Conservation (phyloP, 2,329 filamentous ascomycete species). For the Xylariaceae sp. region DNA sequence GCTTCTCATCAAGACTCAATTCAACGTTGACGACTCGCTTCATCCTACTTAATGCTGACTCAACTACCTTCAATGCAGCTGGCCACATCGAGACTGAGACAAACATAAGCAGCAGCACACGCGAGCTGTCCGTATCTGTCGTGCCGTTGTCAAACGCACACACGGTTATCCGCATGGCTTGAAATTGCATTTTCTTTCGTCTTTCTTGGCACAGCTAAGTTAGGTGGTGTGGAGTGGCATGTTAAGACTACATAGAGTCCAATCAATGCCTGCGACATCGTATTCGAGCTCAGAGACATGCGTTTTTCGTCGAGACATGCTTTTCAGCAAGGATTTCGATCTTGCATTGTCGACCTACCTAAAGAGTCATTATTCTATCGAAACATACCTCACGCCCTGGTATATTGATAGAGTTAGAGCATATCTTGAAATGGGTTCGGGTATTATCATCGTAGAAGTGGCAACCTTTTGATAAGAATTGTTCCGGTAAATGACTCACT, state of each 20-base stretch:
- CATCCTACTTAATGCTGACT: too few species aligned
- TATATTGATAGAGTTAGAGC: neutral
- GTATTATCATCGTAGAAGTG: too few species aligned
- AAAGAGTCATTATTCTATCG: neutral
- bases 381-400: neutral
- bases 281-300: constrained; percentile 15
- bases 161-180: neutral
- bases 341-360: neutral
- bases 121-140: constrained; percentile 4
- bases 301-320: neutral
- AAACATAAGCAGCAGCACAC: neutral
- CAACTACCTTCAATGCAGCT: too few species aligned
- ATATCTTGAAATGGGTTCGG: neutral
- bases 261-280: neutral
- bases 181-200: constrained; percentile 3
- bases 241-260: too few species aligned
- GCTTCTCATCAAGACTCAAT: too few species aligned
- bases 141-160: constrained; percentile 2
- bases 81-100: constrained; percentile 2
- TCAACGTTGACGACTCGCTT: too few species aligned
- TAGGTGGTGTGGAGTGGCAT: neutral
- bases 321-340: neutral
- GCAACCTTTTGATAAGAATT: too few species aligned
- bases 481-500: too few species aligned
- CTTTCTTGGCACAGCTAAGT: neutral